Percentiles rank a stretch among this genome's conserved stretches.
Conservation (phyloP, 75 land plant species). For the Chamaecyparis obtusa region DNA sequence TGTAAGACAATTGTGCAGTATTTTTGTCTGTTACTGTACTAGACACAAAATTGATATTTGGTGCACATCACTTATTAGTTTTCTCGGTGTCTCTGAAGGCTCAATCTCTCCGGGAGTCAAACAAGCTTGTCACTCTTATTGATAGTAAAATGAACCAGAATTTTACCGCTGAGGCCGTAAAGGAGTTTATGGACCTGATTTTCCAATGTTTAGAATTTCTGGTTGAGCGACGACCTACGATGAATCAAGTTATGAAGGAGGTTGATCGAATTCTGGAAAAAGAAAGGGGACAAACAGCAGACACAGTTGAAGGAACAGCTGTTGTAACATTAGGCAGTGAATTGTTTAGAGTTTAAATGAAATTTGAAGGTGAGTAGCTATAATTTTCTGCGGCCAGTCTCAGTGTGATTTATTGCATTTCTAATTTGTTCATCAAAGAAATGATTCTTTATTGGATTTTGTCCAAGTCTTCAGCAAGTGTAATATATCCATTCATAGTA, state of each 20-base stretch:
- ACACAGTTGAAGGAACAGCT: conserved; percentile 15
- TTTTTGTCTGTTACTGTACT: background rate
- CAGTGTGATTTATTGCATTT: conserved; percentile 9
- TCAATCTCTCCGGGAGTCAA: conserved; percentile 13
- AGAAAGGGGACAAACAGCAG: conserved; percentile 19
- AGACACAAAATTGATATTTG: background rate
- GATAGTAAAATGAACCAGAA: conserved; percentile 17
- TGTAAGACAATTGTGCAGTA: background rate
- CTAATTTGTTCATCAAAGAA: conserved; percentile 8
- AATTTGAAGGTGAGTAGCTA: conserved; percentile 11
- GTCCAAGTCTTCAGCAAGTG: conserved; percentile 8
- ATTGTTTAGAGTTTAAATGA: conserved; percentile 10
- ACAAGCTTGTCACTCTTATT: conserved; percentile 17
- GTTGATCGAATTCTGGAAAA: conserved; percentile 23
- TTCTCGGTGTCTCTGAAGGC: conserved; percentile 21
- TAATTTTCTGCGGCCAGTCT: conserved; percentile 15
- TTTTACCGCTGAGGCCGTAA: conserved; percentile 20
- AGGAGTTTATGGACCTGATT: conserved; percentile 19
- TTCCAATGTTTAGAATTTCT: conserved; percentile 22
- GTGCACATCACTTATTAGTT: background rate
- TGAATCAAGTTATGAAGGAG: conserved; percentile 19
- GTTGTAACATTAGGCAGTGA: conserved; percentile 24
- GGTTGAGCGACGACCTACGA: conserved; percentile 24
- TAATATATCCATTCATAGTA: conserved; percentile 10
- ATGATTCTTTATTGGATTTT: conserved; percentile 11